Evolutionary conservation across 352 stramenopile genomes (phyloP).

Genomic region (Globisporangium emineosum): DNA sequence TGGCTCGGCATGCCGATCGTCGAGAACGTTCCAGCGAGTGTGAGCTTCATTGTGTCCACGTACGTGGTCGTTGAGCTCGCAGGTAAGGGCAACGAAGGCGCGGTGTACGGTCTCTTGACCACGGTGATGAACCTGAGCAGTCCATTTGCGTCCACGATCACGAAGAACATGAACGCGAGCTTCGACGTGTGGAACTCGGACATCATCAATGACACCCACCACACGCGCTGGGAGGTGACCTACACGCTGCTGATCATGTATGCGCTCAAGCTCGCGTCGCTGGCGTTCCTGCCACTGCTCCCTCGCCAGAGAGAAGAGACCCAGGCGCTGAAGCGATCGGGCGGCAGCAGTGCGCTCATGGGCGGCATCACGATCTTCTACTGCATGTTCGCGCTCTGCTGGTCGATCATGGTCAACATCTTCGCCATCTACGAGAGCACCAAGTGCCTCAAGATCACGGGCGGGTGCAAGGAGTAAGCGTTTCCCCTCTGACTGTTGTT

Average conservation of each 20-base stretch:
- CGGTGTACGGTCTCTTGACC: conserved; percentile 28
- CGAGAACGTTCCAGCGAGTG: conserved; percentile 18
- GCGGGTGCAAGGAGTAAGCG: conserved; percentile 10
- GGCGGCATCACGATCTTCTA: conserved; percentile 18
- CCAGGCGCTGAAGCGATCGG: conserved; percentile 22
- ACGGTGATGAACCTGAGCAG: conserved; percentile 25
- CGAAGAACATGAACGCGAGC: conserved; percentile 21
- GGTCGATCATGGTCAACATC: conserved; percentile 20
- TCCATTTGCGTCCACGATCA: conserved; percentile 19
- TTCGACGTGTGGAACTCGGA: conserved; percentile 19
- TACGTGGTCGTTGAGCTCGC: conserved; percentile 28
- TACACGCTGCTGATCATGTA: conserved; percentile 26
- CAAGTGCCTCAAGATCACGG: conserved; percentile 14
- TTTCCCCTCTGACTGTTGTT: too few relatives aligned
- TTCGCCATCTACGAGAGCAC: conserved; percentile 18
- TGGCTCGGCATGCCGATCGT: conserved; percentile 23
- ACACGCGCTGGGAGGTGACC: conserved; percentile 24
- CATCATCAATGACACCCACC: conserved; percentile 16
- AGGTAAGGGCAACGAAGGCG: conserved; percentile 26
- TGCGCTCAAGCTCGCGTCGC: conserved; percentile 18
- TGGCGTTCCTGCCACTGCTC: conserved; percentile 19
- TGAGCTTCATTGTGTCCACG: conserved; percentile 28
- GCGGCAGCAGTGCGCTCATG: conserved; percentile 14
- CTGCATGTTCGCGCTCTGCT: conserved; percentile 18
- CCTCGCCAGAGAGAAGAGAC: conserved; percentile 24